Base-by-base conservation (phyloP, 352 stramenopile species). In the Thraustotheca clavata region DNA sequence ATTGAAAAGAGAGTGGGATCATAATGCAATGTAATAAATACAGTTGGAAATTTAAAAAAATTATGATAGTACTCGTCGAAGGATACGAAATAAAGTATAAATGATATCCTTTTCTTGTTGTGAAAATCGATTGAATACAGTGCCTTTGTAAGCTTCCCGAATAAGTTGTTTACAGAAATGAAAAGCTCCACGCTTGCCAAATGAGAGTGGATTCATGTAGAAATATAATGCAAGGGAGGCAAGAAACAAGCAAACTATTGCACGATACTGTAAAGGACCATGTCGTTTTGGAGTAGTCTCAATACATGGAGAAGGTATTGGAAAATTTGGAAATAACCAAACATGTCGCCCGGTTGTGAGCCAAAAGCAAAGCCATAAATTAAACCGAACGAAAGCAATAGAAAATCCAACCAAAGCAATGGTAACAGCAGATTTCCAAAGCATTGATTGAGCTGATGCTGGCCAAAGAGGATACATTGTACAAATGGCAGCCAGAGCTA, bases 381-480 rank as follows among this genome's bases (percentile, higher is more conserved):
- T 32, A 9, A 65, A 34, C 22, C 57, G 57, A n/a, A 65, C 33
- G 16, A 18, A 12, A 4, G 32, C 22, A 9, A 50, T 20, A 31
- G 39, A 20, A 8, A 20, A 24, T 9, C 24, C 20, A 24, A 16
- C 57, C 6, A 65, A 33, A 5, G 12, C 35, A n/a, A 54, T 26
- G 9, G 57, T 65, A 22, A 65, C 57, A 2, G 27, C 57, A 22
- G 36, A 16, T 77, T 99, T 99, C 97, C 97, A 99, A 27, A 99
- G 83, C 69, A 95, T 82, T 16, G 96, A 88, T 82, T 99, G 98
- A 49, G 98, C 83, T 76, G 97, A 98, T 69, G 96, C 90, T 34
- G 97, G 97, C 97, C 97, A 99, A 69, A 99, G 98, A 11, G 96
- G 96, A 73, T 99, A 99, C 77, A 96, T 98, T 55, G 95, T 98